A percentile compares a stretch with the other conserved stretches of the same genome.
Evolutionary conservation across 805 yeast species (phyloP).

Genomic region (Saccharomycopsis schoenii): DNA sequence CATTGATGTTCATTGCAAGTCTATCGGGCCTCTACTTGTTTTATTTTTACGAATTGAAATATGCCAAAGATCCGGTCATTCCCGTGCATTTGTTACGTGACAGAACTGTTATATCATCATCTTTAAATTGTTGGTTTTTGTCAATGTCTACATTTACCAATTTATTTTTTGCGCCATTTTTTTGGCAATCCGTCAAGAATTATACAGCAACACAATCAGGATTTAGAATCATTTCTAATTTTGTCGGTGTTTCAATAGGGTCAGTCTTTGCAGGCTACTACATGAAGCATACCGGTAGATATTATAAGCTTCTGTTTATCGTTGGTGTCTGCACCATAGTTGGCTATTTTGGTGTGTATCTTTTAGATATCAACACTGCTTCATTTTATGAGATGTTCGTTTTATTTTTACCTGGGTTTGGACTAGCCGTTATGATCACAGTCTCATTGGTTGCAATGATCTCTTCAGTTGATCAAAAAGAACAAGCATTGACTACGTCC

Average conservation of each 20-base stretch:
- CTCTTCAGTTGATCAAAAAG: slow-evolving; percentile 57
- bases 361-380: slow-evolving; percentile 21
- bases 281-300: slow-evolving; percentile 60
- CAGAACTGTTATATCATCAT: slow-evolving; percentile 54
- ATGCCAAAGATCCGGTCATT: slow-evolving; percentile 55
- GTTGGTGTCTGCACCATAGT: slow-evolving; percentile 35
- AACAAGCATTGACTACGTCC: slow-evolving; percentile 81
- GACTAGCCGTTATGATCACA: slow-evolving; percentile 59
- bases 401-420: slow-evolving; percentile 49
- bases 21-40: slow-evolving; percentile 31
- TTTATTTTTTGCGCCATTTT: slow-evolving; percentile 64
- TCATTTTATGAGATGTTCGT: slow-evolving; percentile 33
- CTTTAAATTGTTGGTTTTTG: slow-evolving; percentile 59
- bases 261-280: slow-evolving; percentile 57
- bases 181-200: slow-evolving; percentile 43
- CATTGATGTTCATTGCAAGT: slow-evolving; percentile 29
- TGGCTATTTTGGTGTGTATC: slow-evolving; percentile 35
- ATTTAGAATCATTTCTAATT: slow-evolving; percentile 44
- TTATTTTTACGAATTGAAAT: slow-evolving; percentile 38
- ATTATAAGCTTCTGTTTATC: slow-evolving; percentile 37
- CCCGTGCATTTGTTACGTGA: slow-evolving; percentile 50
- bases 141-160: slow-evolving; percentile 59
- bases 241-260: slow-evolving; percentile 57
- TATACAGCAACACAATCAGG: slow-evolving; percentile 50
- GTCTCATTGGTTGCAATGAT: slow-evolving; percentile 66